Evolutionary conservation across 1,139 yeast species (phyloP).

Genomic region (Diutina rugosa): DNA sequence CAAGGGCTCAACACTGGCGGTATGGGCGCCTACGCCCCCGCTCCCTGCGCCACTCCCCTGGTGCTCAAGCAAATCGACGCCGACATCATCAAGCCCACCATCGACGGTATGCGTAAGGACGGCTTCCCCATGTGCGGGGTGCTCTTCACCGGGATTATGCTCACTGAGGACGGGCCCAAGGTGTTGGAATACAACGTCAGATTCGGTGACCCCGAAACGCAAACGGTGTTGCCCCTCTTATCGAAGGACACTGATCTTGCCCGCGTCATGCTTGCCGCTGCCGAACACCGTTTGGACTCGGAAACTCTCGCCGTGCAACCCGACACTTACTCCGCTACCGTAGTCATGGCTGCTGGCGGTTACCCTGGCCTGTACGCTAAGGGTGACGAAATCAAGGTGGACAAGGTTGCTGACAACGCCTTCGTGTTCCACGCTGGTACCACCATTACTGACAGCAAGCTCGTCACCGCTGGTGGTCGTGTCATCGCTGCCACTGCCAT

Average conservation of each 20-base stretch:
- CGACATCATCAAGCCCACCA: slow-evolving; percentile 74
- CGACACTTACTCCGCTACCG: slow-evolving; percentile 70
- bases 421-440: slow-evolving; percentile 96
- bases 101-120: slow-evolving; percentile 93
- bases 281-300: slow-evolving; percentile 87
- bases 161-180: slow-evolving; percentile 73
- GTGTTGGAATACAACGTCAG: slow-evolving; percentile 95
- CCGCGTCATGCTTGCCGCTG: slow-evolving; percentile 84
- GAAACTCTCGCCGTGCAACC: slow-evolving; percentile 52
- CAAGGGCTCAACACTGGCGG: slow-evolving; percentile 96
- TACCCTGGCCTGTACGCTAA: slow-evolving; percentile 81
- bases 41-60: slow-evolving; percentile 75
- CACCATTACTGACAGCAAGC: slow-evolving; percentile 35
- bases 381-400: slow-evolving; percentile 71
- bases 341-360: slow-evolving; percentile 94
- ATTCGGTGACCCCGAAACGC: slow-evolving; percentile 99
- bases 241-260: slow-evolving; percentile 81
- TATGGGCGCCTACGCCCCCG: slow-evolving; percentile 99
- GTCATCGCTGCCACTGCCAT: slow-evolving; percentile 91
- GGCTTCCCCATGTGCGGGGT: slow-evolving; percentile 95
- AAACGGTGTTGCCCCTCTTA: slow-evolving; percentile 82
- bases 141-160: slow-evolving; percentile 92
- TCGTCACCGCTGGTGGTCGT: slow-evolving; percentile 90
- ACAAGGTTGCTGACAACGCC: slow-evolving; percentile 39
- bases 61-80: slow-evolving; percentile 58